Conservation (phyloP, 2,329 filamentous ascomycete species). For the Scedosporium minutisporum region DNA sequence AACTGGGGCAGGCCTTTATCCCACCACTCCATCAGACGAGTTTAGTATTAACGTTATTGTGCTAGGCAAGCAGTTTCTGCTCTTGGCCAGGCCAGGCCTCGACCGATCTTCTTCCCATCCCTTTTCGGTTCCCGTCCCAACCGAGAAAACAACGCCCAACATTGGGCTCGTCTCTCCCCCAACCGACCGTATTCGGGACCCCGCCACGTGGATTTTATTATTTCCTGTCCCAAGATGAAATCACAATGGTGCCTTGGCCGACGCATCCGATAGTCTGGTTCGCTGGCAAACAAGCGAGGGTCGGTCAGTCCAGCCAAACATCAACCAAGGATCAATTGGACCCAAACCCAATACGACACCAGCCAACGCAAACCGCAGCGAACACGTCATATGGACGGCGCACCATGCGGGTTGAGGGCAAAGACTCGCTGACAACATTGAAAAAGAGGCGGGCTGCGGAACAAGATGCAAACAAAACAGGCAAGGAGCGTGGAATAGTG, state of each 20-base stretch:
- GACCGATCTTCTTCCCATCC: not conserved
- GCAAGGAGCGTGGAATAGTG: too few relatives aligned
- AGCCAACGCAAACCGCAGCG: not conserved
- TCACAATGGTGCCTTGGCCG: not conserved
- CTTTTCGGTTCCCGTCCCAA: not conserved
- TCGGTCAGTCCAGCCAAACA: not conserved
- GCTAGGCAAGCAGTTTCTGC: not conserved
- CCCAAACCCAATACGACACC: not conserved
- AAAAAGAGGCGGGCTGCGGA: too few relatives aligned
- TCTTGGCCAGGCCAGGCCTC: not conserved
- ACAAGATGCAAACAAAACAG: slow-evolving; percentile 7
- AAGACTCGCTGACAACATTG: not conserved
- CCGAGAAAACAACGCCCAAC: too few relatives aligned
- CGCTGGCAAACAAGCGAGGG: not conserved
- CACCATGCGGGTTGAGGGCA: slow-evolving; percentile 12
- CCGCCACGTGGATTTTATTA: too few relatives aligned
- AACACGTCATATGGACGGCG: slow-evolving; percentile 15
- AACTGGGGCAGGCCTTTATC: too few relatives aligned
- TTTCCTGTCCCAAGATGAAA: not conserved
- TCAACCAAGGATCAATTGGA: not conserved
- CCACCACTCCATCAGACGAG: too few relatives aligned
- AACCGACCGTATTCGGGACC: too few relatives aligned
- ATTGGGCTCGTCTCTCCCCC: too few relatives aligned
- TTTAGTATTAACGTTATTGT: too few relatives aligned
- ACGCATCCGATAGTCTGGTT: not conserved